Evolutionary conservation across 75 land plant species (phyloP).

Genomic region (Pinus taeda): DNA sequence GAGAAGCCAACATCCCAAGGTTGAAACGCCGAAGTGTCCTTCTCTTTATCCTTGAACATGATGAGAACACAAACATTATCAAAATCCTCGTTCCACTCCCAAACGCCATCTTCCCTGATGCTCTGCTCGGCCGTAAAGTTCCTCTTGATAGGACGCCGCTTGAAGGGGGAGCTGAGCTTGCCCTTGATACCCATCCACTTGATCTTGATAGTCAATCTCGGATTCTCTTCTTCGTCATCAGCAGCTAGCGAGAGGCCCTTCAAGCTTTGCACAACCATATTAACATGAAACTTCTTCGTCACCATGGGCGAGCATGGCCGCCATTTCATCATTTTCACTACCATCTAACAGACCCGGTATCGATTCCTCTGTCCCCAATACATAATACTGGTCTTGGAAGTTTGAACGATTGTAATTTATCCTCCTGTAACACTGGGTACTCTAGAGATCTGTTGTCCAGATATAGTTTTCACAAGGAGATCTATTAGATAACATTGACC

Average conservation of each 20-base stretch:
- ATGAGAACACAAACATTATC: conserved; percentile 42
- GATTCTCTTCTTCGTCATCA: conserved; percentile 5
- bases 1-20: conserved; percentile 80
- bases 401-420: too few species aligned
- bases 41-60: conserved; percentile 11
- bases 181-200: conserved; percentile 79
- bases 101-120: conserved; percentile 19
- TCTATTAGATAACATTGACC: too few species aligned
- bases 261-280: conserved; percentile 35
- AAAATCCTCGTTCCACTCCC: conserved; percentile 78
- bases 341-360: too few species aligned
- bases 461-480: too few species aligned
- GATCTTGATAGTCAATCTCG: conserved; percentile 59
- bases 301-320: too few species aligned
- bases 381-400: too few species aligned
- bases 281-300: conserved; percentile 55
- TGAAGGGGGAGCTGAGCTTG: conserved; percentile 32
- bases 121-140: conserved; percentile 32
- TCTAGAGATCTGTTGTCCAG: too few species aligned
- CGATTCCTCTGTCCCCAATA: too few species aligned
- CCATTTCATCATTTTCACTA: too few species aligned
- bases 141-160: conserved; percentile 55
- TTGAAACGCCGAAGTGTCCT: conserved; percentile 20
- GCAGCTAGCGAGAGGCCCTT: conserved; percentile 29
- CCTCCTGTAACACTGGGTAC: too few species aligned